These are phyloP conservation scores for Boletus speciosus DNA, from an alignment of 768 basidiomycete genomes.

Conservation along the genomic window DNA sequence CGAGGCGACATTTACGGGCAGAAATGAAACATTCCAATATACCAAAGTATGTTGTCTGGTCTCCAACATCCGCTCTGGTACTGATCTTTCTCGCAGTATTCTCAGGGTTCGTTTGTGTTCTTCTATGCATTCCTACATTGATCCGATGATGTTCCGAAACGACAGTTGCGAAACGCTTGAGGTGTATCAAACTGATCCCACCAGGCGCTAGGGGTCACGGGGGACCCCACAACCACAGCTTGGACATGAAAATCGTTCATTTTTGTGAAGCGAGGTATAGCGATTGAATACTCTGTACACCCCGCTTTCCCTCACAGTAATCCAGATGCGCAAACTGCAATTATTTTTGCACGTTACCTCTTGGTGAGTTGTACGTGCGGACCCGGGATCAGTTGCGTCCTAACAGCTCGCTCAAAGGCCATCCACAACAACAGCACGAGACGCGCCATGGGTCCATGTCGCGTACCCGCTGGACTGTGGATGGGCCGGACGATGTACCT, in stretches of 20 bases:
- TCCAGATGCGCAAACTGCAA: constrained; percentile 51
- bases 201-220: constrained; percentile 40
- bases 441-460: constrained; percentile 66
- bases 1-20: constrained; percentile 58
- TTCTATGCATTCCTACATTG: not conserved
- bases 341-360: constrained; percentile 56
- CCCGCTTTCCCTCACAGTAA: not conserved
- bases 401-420: constrained; percentile 37
- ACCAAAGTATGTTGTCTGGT: constrained; percentile 46
- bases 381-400: not conserved
- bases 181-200: constrained; percentile 46
- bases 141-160: not conserved
- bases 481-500: constrained; percentile 46
- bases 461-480: constrained; percentile 51
- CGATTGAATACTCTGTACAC: not conserved
- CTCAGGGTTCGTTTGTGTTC: constrained; percentile 40
- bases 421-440: constrained; percentile 58
- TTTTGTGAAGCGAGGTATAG: constrained; percentile 49
- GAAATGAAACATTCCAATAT: constrained; percentile 59
- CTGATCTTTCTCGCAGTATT: constrained; percentile 37
- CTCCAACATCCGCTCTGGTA: not conserved
- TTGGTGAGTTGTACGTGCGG: constrained; percentile 35
- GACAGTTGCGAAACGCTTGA: constrained; percentile 48
- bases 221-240: constrained; percentile 49
- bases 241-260: constrained; percentile 46